Base-by-base conservation (phyloP, 2,329 filamentous ascomycete genomes). In the Domatiomyces globalis region DNA sequence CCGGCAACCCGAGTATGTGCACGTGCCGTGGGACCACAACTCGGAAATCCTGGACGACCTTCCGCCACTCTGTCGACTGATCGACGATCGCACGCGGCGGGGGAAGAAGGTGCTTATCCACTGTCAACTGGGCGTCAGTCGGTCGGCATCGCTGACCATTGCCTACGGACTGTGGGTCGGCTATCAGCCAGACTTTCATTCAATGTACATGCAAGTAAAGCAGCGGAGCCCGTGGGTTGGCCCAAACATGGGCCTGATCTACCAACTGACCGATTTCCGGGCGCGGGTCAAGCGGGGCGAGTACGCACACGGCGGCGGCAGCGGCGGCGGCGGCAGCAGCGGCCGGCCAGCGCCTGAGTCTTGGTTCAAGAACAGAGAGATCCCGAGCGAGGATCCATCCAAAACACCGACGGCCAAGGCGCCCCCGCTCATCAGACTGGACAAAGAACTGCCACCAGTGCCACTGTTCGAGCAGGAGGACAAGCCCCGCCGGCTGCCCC, bases 181-280 rank as follows among this genome's bases (percentile, higher is more conserved):
- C 52, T 76, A 76, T 7, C 68, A 75, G 43, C 65, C 79, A 58
- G 79, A 78, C 60, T 80, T 83, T 42, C 80, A 82, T 63, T 76
- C 80, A 56, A 79, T 80, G 54, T 83, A 83, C 60, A 76, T 80
- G 63, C 69, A 73, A 43, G 78, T 82, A 27, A 83, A 83, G 66
- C 73, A 71, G 60, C 72, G 77, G 54, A 83, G 79, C 67, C 77
- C 76, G 62, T 83, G 79, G 79, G 81, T 83, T 45, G 79, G 79
- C 1, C 79, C 79, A 1, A 83, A 83, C 63, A 83, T 83, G 79
- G 81, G 80, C 58, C 67, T 83, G 51, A 83, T 83, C 62, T 83
- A 83, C 71, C 79, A 83, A 61, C 69, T 83, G 46, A 80, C 80
- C 27, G 79, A 83, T 62, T 83, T 82, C 61, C 72, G 78, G 50